Conservation (phyloP, 768 basidiomycete genomes). For the Mycena vitilis region DNA sequence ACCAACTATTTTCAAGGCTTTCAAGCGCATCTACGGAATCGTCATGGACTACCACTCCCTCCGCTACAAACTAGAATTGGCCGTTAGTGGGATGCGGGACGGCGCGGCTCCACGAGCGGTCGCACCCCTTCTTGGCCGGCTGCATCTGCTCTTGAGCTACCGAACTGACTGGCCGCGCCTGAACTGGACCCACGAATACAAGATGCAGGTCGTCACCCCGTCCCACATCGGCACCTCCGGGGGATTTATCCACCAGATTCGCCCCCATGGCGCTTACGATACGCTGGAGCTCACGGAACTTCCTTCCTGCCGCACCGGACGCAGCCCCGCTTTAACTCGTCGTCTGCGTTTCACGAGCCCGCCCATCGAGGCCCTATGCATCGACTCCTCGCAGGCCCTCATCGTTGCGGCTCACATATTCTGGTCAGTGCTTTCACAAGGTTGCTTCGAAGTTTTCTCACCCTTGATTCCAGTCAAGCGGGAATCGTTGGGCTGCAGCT, state of each 20-base stretch:
- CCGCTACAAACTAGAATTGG: constrained; percentile 63
- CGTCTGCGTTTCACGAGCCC: constrained; percentile 59
- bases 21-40: constrained; percentile 56
- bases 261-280: constrained; percentile 52
- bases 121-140: constrained; percentile 53
- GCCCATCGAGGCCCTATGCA: constrained; percentile 56
- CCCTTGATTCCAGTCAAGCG: constrained; percentile 42
- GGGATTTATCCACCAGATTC: constrained; percentile 59
- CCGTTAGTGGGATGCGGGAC: constrained; percentile 62
- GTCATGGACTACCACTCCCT: constrained; percentile 61
- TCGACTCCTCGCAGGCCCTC: constrained; percentile 59
- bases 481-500: constrained; percentile 58
- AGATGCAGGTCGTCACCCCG: constrained; percentile 51
- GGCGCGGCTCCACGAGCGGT: constrained; percentile 55
- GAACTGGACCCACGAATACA: constrained; percentile 60
- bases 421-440: constrained; percentile 43
- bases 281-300: constrained; percentile 60
- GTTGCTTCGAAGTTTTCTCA: constrained; percentile 2
- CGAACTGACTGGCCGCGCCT: constrained; percentile 62
- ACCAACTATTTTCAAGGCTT: constrained; percentile 50
- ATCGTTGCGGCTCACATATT: constrained; percentile 57
- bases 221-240: constrained; percentile 56
- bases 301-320: constrained; percentile 59
- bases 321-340: constrained; percentile 55
- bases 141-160: constrained; percentile 58